Conservation (phyloP, 2,329 filamentous ascomycete species). For the Ophiostoma sp. region DNA sequence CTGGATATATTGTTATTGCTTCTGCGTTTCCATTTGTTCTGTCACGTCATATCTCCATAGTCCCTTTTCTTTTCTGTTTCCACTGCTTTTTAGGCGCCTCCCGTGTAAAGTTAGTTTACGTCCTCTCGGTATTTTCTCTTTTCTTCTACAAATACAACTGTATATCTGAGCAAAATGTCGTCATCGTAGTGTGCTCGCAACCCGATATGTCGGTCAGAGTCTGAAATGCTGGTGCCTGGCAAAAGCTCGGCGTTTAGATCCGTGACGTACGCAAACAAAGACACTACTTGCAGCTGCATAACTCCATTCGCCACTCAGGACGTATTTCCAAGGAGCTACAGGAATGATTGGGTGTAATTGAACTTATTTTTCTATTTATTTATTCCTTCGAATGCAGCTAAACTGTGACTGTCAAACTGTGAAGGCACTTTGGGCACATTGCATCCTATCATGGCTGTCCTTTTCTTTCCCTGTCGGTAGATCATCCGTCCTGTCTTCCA, state of each 20-base stretch:
- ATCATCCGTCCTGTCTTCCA: neutral
- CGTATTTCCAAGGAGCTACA: constrained; percentile 2
- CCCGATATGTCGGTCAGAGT: neutral
- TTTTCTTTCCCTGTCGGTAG: neutral
- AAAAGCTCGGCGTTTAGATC: neutral
- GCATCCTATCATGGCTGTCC: neutral
- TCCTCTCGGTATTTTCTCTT: constrained; percentile 11
- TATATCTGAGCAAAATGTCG: neutral
- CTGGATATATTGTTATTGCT: neutral
- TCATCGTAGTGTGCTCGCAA: neutral
- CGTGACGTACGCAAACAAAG: constrained; percentile 18
- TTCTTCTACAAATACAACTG: constrained; percentile 12
- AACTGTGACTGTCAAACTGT: neutral
- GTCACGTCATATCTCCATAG: neutral
- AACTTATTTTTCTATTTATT: neutral
- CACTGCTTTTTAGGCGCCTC: neutral
- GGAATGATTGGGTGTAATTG: constrained; percentile 5
- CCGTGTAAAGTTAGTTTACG: neutral
- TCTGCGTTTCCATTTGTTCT: neutral
- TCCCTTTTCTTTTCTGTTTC: neutral
- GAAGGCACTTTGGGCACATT: neutral
- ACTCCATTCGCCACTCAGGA: neutral
- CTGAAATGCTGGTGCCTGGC: constrained; percentile 25
- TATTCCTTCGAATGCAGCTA: neutral
- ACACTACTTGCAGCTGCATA: neutral